A percentile compares a stretch with the other conserved stretches of the same genome.
Conservation (phyloP, 2,329 filamentous ascomycete genomes). For the Ceratocystis harringtonii region DNA sequence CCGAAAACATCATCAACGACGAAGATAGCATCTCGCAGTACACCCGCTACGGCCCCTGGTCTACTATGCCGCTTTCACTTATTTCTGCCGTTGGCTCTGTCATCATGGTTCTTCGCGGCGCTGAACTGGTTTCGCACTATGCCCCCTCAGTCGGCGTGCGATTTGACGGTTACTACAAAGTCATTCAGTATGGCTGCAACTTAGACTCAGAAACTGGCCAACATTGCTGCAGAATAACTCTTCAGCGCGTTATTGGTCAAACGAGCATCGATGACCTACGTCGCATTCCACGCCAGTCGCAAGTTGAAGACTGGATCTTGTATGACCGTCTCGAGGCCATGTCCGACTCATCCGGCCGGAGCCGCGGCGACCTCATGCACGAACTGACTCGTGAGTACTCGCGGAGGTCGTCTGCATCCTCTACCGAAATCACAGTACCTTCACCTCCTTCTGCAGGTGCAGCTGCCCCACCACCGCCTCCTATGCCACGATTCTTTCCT, state of each 20-base stretch:
- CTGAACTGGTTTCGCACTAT: conserved; percentile 34
- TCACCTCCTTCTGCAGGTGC: conserved; percentile 1
- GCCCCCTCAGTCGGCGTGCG: conserved; percentile 38
- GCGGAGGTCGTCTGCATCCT: conserved; percentile 12
- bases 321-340: conserved; percentile 34
- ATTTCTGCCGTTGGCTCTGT: conserved; percentile 35
- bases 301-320: conserved; percentile 41
- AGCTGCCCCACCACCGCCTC: not conserved
- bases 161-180: conserved; percentile 43
- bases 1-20: conserved; percentile 29
- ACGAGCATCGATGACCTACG: conserved; percentile 29
- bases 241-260: conserved; percentile 33
- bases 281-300: conserved; percentile 37
- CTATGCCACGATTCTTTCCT: not conserved
- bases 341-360: conserved; percentile 14
- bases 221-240: conserved; percentile 31
- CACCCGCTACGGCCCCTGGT: conserved; percentile 29
- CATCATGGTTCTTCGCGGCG: conserved; percentile 39
- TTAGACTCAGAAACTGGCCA: conserved; percentile 27
- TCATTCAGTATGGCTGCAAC: conserved; percentile 34
- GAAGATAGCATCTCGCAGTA: conserved; percentile 28
- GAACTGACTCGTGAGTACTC: conserved; percentile 13
- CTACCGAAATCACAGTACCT: not conserved
- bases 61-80: conserved; percentile 35
- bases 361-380: conserved; percentile 14